Conservation (phyloP, 306 rosid species). For the Quercus ilex region DNA sequence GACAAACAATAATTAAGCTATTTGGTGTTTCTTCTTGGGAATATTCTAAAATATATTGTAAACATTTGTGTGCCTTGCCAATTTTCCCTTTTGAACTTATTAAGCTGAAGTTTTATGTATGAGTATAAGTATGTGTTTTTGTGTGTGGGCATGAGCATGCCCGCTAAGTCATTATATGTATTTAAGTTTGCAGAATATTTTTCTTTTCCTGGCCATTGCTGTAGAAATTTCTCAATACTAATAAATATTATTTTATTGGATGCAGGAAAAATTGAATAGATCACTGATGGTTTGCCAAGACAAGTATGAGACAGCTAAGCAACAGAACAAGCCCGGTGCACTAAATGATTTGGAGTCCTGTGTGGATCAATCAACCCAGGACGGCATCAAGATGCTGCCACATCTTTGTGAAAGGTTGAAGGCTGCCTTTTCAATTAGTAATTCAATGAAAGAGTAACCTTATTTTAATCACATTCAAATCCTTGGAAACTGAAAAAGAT, state of each 20-base stretch:
- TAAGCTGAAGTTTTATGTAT: too few species aligned
- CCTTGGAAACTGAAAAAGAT: conserved; percentile 7
- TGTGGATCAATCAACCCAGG: conserved; percentile 72
- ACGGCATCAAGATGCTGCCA: conserved; percentile 61
- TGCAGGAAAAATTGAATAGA: conserved; percentile 85
- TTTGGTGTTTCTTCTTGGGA: too few species aligned
- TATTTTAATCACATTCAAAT: neutral
- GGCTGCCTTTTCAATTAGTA: conserved; percentile 48
- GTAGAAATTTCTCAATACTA: neutral
- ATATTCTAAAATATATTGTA: too few species aligned
- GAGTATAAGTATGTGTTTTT: neutral
- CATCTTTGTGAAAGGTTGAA: conserved; percentile 59
- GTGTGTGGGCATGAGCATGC: neutral
- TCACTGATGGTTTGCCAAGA: conserved; percentile 95
- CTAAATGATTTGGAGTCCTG: conserved; percentile 65
- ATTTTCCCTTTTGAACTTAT: too few species aligned
- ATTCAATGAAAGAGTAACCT: conserved; percentile 17
- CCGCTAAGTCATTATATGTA: too few species aligned
- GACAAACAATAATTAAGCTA: too few species aligned
- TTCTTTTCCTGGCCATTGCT: neutral
- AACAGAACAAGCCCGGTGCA: conserved; percentile 52
- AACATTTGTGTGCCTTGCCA: too few species aligned
- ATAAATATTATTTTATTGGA: neutral
- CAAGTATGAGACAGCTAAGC: conserved; percentile 75
- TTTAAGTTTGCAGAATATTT: neutral